Evolutionary conservation across 129 eudicot species (phyloP).

Genomic region (Mikania micrantha): DNA sequence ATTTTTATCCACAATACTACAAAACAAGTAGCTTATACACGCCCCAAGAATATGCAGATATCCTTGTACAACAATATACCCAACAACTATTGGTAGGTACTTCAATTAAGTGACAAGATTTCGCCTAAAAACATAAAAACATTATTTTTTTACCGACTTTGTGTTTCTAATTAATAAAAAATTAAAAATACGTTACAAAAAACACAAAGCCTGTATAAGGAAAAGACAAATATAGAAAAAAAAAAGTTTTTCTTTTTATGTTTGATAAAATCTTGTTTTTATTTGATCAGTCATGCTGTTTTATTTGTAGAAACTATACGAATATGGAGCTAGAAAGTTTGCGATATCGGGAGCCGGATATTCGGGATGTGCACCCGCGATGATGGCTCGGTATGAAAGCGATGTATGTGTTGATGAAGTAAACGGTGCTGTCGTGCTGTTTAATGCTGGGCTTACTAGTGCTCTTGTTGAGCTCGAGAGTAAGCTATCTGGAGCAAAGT

Average conservation of each 20-base stretch:
- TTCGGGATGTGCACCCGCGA: slow-evolving; percentile 31
- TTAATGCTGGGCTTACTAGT: slow-evolving; percentile 21
- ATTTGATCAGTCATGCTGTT: too few relatives aligned
- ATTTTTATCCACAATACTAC: slow-evolving; percentile 34
- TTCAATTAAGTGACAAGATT: too few relatives aligned
- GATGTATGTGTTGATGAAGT: slow-evolving; percentile 29
- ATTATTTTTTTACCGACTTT: too few relatives aligned
- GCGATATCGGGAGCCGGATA: slow-evolving; percentile 35
- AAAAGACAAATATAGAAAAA: too few relatives aligned
- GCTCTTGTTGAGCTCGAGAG: slow-evolving; percentile 26
- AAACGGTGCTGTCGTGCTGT: slow-evolving; percentile 22
- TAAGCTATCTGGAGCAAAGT: slow-evolving; percentile 24
- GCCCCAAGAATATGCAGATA: slow-evolving; percentile 25
- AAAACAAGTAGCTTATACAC: slow-evolving; percentile 19
- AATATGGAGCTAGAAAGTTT: slow-evolving; percentile 43
- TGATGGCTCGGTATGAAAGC: slow-evolving; percentile 10
- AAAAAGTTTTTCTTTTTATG: too few relatives aligned
- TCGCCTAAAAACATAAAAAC: too few relatives aligned
- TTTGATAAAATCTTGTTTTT: too few relatives aligned
- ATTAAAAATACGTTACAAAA: too few relatives aligned
- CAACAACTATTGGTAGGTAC: slow-evolving; percentile 26
- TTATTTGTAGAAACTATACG: slow-evolving; percentile 22
- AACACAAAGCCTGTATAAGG: too few relatives aligned
- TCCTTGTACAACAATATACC: slow-evolving; percentile 30
- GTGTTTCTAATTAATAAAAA: too few relatives aligned